Percentiles rank a stretch among this genome's conserved stretches.
These are phyloP conservation scores for Neoascochyta sp. DNA, from an alignment of 2,329 filamentous ascomycete genomes.

Conservation along the genomic window DNA sequence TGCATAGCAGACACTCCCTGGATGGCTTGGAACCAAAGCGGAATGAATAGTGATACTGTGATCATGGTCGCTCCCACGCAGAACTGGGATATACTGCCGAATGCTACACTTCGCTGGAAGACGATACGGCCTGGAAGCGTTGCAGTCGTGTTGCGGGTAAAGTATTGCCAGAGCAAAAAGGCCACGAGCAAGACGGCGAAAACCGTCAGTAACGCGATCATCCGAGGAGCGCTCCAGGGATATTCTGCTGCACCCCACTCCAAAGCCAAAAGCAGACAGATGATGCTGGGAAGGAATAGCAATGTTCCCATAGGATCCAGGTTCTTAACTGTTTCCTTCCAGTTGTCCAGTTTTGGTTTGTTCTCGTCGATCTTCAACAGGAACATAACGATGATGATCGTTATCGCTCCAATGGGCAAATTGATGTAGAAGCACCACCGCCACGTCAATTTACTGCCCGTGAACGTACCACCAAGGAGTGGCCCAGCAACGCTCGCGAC, in stretches of 20 bases:
- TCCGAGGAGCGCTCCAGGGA: constrained; percentile 39
- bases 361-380: constrained; percentile 34
- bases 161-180: constrained; percentile 40
- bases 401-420: constrained; percentile 49
- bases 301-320: constrained; percentile 44
- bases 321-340: constrained; percentile 34
- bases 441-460: constrained; percentile 42
- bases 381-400: constrained; percentile 31
- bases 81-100: constrained; percentile 40
- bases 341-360: constrained; percentile 23
- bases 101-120: constrained; percentile 42
- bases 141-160: constrained; percentile 40
- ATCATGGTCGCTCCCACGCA: constrained; percentile 40
- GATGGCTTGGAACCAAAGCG: constrained; percentile 49
- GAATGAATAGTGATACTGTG: constrained; percentile 40
- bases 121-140: constrained; percentile 44
- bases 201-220: constrained; percentile 43
- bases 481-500: constrained; percentile 44
- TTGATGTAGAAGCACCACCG: constrained; percentile 51
- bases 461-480: constrained; percentile 44
- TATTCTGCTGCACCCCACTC: constrained; percentile 49
- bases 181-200: constrained; percentile 40
- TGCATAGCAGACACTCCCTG: constrained; percentile 42
- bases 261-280: constrained; percentile 46
- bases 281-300: constrained; percentile 43